Evolutionary conservation across 78 protist genomes (phyloP).

Genomic region (Guillardia theta): DNA sequence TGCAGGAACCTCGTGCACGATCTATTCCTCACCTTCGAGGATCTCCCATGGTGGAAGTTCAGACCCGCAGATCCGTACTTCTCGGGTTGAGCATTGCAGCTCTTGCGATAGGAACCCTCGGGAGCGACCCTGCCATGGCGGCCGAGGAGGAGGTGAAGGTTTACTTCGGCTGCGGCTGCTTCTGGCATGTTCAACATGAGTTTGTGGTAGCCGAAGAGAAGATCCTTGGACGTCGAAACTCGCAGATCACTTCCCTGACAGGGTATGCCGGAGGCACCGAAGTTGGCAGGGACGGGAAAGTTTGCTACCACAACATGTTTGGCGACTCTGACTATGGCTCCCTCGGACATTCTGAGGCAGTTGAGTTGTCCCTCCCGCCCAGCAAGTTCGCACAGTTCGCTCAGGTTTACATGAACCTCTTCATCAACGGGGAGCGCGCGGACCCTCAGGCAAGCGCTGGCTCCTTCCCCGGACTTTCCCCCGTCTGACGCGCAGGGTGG

Average conservation of each 20-base stretch:
- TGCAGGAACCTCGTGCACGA: too few species aligned
- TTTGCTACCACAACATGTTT: conserved; percentile 38
- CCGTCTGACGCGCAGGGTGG: too few species aligned
- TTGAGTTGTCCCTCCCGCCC: background rate
- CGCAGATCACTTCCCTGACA: background rate
- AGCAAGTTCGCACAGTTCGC: background rate
- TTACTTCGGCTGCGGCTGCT: conserved; percentile 6
- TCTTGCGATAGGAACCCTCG: too few species aligned
- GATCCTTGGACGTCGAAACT: background rate
- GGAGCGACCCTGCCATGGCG: background rate
- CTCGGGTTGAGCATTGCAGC: too few species aligned
- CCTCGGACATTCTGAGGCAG: conserved; percentile 41
- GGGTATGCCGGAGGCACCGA: conserved; percentile 32
- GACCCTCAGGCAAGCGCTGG: too few species aligned
- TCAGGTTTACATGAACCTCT: background rate
- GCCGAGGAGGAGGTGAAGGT: background rate
- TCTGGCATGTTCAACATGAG: conserved; percentile 40
- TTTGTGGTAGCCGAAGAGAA: background rate
- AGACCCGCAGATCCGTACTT: too few species aligned
- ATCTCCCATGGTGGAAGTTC: too few species aligned
- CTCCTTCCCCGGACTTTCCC: too few species aligned
- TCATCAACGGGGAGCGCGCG: background rate
- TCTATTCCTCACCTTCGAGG: too few species aligned
- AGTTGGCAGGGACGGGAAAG: background rate
- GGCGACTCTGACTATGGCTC: conserved; percentile 17